phyloP scores from a whole-genome alignment of 2,329 filamentous ascomycete species.

The Trichoderma gracile region DNA sequence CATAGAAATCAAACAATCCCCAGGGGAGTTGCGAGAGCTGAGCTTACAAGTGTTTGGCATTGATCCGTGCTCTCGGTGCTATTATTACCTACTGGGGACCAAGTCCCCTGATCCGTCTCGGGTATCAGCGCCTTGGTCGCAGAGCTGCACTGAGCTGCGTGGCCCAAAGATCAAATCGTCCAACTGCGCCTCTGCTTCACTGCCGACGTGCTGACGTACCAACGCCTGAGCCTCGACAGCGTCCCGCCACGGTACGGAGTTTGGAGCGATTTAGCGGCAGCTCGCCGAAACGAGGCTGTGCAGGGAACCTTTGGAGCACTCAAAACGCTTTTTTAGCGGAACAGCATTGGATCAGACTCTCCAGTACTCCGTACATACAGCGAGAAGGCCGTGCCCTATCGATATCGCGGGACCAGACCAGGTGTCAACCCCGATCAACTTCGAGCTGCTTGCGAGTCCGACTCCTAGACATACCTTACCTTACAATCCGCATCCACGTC shows the following conservation, averaged over 20 bases:
- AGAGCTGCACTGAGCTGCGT: not conserved
- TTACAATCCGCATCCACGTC: not conserved
- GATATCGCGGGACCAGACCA: conserved; percentile 24
- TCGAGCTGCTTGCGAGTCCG: not conserved
- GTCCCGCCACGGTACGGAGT: conserved; percentile 5
- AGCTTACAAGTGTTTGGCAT: not conserved
- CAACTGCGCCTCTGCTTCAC: conserved; percentile 24
- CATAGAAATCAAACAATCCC: not conserved
- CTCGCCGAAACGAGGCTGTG: conserved; percentile 28
- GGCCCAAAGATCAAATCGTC: not conserved
- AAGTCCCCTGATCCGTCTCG: no score
- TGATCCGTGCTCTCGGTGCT: not conserved
- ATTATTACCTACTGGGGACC: conserved; percentile 1
- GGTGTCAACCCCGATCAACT: conserved; percentile 16
- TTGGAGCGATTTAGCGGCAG: not conserved
- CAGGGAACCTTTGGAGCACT: conserved; percentile 5
- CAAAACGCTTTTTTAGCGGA: not conserved
- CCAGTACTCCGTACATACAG: no score
- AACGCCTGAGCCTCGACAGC: conserved; percentile 17
- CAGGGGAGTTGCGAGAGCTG: not conserved
- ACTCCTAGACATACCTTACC: not conserved
- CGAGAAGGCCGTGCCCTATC: not conserved
- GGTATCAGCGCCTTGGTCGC: not conserved
- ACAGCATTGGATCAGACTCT: conserved; percentile 22
- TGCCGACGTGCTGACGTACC: conserved; percentile 21